Conservation (phyloP, 1,139 yeast genomes). For the Sugiyamaella sp. region DNA sequence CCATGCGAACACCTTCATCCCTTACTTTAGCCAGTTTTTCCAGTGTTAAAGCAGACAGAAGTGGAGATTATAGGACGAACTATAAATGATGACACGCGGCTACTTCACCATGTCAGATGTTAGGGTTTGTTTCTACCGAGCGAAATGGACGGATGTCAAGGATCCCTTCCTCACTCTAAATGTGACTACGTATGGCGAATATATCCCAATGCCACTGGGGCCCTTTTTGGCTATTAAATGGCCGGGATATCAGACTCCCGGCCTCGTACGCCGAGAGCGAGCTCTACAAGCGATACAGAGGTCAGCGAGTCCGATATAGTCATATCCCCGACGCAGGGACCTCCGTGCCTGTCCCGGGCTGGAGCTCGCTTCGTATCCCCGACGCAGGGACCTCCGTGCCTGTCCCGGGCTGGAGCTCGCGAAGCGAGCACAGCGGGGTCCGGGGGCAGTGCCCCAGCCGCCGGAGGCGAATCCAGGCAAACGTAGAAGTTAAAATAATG, state of each 20-base stretch:
- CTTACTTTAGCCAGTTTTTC: too few relatives aligned
- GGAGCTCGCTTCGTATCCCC: too few relatives aligned
- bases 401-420: background rate
- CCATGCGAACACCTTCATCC: slow-evolving; percentile 10
- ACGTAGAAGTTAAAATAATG: background rate
- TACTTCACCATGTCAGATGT: background rate
- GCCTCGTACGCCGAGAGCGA: too few relatives aligned
- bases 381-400: background rate
- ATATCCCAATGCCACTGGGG: too few relatives aligned
- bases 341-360: background rate
- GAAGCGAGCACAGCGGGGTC: background rate
- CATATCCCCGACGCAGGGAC: too few relatives aligned
- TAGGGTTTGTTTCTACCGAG: background rate
- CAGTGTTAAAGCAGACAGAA: too few relatives aligned
- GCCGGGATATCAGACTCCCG: too few relatives aligned
- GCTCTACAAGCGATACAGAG: too few relatives aligned
- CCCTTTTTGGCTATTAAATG: too few relatives aligned
- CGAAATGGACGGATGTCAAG: background rate
- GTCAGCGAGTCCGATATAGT: too few relatives aligned
- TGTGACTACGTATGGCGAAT: too few relatives aligned
- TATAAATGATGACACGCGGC: slow-evolving; percentile 7
- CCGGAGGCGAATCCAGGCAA: background rate
- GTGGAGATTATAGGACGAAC: background rate
- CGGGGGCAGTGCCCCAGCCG: slow-evolving; percentile 4
- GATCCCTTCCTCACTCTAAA: too few relatives aligned